Base-by-base conservation (phyloP, 352 stramenopile species). In the Phytopythium boreale region DNA sequence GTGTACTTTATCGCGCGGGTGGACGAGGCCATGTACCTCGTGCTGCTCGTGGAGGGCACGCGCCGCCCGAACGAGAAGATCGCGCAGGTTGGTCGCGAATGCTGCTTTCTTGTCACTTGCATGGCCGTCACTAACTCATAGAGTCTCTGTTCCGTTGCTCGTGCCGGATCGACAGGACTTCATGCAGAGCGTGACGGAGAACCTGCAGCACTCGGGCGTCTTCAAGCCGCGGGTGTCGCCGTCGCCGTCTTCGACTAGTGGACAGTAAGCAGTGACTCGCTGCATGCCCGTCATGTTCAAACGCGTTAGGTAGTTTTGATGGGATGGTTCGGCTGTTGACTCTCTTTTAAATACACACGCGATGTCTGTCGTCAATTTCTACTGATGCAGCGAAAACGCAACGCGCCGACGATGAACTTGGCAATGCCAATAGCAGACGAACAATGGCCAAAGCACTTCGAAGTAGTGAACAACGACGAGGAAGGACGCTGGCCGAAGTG, bases 1-100 rank as follows among this genome's bases (percentile, higher is more conserved):
- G 82, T 75, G 26, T 96, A 96, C 66, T 85, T 90, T 63, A 89
- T 96, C 43, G 74, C 81, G 6, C 75, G 74, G 20, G 75, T 96
- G 15, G 87, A 96, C 50, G 77, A 82, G 10, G 80, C 79, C 46
- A 81, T 93, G 68, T 90, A 79, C 49, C 71, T 96, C 15, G 83
- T 93, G 58, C 60, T 94, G 31, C 53, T 94, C 36, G 63, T 89
- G 1, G 82, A 93, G 72, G 82, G 84, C 49, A 85, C 82, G 52
- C 82, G 86, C 11, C 78, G 86, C 5, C 66, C 71, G 9, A 93
- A 72, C 52, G 85, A 92, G 43, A 94, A 92, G 67, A 75, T 82
- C 22, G 70, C 75, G 19, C 80, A 90, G 76, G 85, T 65, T 11
- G 12, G 56, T 56, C 49, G 17, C 11, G n/a, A n/a, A n/a, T n/a